Conservation (phyloP, 306 rosid species). For the Rosa multiflora region DNA sequence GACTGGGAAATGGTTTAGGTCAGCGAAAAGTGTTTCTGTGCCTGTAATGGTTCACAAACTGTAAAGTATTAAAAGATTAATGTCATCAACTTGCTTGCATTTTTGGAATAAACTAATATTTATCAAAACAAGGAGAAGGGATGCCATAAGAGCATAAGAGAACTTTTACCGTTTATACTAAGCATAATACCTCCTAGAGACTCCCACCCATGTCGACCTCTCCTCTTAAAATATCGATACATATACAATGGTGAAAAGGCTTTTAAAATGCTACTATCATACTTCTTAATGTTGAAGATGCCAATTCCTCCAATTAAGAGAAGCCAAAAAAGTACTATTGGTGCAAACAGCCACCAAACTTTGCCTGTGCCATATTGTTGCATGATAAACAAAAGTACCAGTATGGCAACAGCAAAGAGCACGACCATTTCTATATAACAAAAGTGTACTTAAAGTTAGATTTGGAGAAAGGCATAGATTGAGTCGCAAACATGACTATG, state of each 20-base stretch:
- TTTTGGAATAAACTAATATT: not conserved
- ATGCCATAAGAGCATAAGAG: not conserved
- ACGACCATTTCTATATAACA: slow-evolving; percentile 64
- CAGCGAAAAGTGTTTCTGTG: slow-evolving; percentile 95
- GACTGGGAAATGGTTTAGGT: slow-evolving; percentile 91
- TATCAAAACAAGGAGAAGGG: not conserved
- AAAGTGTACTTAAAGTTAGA: slow-evolving; percentile 13
- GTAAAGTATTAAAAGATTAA: slow-evolving; percentile 27
- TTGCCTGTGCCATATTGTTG: slow-evolving; percentile 92
- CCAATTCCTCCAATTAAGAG: slow-evolving; percentile 93
- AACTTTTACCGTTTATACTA: slow-evolving; percentile 74
- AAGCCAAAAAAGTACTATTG: slow-evolving; percentile 89
- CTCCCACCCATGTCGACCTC: slow-evolving; percentile 69
- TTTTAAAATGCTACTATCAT: slow-evolving; percentile 64
- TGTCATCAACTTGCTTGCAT: not conserved
- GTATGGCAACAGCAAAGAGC: slow-evolving; percentile 72
- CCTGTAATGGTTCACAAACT: slow-evolving; percentile 53
- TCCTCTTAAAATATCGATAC: slow-evolving; percentile 58
- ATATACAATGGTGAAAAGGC: slow-evolving; percentile 88
- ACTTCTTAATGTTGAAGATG: slow-evolving; percentile 74
- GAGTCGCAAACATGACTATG: not conserved
- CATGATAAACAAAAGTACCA: slow-evolving; percentile 76
- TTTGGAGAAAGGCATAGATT: slow-evolving; percentile 10
- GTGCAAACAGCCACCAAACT: slow-evolving; percentile 97
- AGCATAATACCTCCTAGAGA: slow-evolving; percentile 96